Base-by-base conservation (phyloP, 768 basidiomycete genomes). In the Mycena metata region DNA sequence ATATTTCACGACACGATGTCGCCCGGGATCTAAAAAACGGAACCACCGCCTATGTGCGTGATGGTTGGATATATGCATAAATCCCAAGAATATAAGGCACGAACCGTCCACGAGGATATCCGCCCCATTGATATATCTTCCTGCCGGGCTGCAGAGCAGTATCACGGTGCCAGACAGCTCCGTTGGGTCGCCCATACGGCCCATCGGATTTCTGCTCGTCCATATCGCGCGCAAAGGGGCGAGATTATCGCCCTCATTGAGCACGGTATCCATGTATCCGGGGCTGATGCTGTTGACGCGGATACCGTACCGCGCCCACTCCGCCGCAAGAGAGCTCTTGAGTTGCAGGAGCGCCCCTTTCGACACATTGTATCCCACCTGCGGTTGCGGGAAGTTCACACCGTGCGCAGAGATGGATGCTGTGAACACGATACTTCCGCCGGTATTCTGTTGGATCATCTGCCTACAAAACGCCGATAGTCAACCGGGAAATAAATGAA, bases 221-320 rank as follows among this genome's bases (percentile, higher is more conserved):
- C 82, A 85, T n/a, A 80, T 75, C 12, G 69, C 69, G 52, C 79
- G 75, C n/a, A 75, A 78, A 12, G 75, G 72, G 16, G 73, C 79
- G 15, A 82, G 70, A 1, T 76, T 76, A 0, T 76, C 74, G 11
- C 79, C 79, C 49, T 77, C 75, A 45, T 83, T 85, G 72, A 84
- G 73, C 50, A 79, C 74, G 6, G 84, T 84, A 54, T 83, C 79
- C 79, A 83, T 83, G 64, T 82, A 84, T 16, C 83, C 84, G 13
- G 83, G 82, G 49, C 80, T 81, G 30, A 85, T 78, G 45, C 79
- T 81, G 63, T 84, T 85, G 42, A 83, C 83, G 9, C 81, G 77
- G 39, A 83, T 81, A 1, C 83, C 82, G 69, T 85, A 72, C 12
- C 75, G 66, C 2, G 78, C 80, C 83, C 83, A 83, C 71, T 85